Conservation (phyloP, 1,284 basidiomycete species). For the Cryptococcus jaspeensis region DNA sequence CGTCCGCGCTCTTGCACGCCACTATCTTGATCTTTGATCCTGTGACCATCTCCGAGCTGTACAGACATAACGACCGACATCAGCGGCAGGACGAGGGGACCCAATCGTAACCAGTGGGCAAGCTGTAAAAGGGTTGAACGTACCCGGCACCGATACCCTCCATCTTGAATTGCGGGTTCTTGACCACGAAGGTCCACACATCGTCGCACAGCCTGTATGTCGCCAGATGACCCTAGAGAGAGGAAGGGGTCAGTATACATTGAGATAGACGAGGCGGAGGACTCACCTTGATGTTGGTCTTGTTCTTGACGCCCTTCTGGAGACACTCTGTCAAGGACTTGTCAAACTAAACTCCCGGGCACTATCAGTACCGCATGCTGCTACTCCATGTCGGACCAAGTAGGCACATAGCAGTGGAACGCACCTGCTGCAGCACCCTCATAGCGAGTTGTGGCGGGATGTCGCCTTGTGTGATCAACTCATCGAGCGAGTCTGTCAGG, state of each 20-base stretch:
- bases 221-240: conserved; percentile 72
- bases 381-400: not conserved
- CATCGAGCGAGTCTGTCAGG: conserved; percentile 97
- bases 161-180: conserved; percentile 89
- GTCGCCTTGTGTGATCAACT: conserved; percentile 93
- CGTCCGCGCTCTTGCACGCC: conserved; percentile 90
- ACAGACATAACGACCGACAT: not conserved
- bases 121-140: conserved; percentile 12
- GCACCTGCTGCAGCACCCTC: conserved; percentile 92
- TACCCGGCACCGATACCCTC: conserved; percentile 63
- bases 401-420: conserved; percentile 21
- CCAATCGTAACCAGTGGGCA: too few relatives aligned
- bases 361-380: not conserved
- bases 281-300: conserved; percentile 81
- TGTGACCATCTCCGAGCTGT: conserved; percentile 54
- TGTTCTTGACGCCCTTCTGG: conserved; percentile 85
- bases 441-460: conserved; percentile 97
- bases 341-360: conserved; percentile 69
- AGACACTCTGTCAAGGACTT: conserved; percentile 88
- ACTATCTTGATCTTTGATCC: conserved; percentile 88
- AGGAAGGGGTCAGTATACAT: not conserved
- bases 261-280: not conserved
- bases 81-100: too few relatives aligned
- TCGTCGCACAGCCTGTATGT: conserved; percentile 95
- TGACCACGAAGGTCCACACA: conserved; percentile 95